Conservation (phyloP, 768 basidiomycete species). For the Pulveroboletus frians region DNA sequence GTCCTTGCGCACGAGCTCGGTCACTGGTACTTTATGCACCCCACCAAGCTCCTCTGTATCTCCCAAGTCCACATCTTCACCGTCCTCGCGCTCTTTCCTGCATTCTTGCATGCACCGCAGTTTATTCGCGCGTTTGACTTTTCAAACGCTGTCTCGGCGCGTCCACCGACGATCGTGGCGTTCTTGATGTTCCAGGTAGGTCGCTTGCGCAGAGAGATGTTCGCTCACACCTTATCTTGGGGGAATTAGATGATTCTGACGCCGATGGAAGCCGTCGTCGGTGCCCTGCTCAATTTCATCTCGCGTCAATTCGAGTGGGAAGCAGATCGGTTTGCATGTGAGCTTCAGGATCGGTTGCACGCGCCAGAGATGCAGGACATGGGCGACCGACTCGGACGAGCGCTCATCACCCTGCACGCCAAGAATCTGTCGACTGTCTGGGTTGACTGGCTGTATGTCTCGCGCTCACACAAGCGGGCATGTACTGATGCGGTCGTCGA, state of each 20-base stretch:
- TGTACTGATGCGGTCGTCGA: neutral
- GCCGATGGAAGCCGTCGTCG: conserved; percentile 70
- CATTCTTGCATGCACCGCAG: conserved; percentile 77
- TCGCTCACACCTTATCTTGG: neutral
- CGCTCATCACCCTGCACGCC: conserved; percentile 81
- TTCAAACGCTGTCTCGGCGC: conserved; percentile 52
- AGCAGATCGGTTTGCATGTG: conserved; percentile 83
- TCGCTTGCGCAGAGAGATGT: neutral
- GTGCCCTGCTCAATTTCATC: conserved; percentile 73
- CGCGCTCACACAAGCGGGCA: neutral
- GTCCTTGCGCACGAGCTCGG: conserved; percentile 97
- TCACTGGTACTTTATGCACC: conserved; percentile 92
- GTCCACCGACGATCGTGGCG: conserved; percentile 77
- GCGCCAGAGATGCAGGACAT: conserved; percentile 67
- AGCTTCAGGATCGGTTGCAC: conserved; percentile 49
- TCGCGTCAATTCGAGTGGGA: conserved; percentile 89
- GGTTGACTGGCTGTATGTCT: conserved; percentile 78
- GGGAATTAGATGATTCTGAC: conserved; percentile 66
- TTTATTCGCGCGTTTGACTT: conserved; percentile 81
- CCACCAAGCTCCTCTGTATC: conserved; percentile 80
- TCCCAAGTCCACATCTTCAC: conserved; percentile 86
- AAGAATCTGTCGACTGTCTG: conserved; percentile 92
- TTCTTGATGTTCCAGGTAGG: conserved; percentile 81
- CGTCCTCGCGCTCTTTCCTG: conserved; percentile 84
- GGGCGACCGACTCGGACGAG: conserved; percentile 78